phyloP scores from a whole-genome alignment of 192 early-diverging fungal genomes.

The Coemansia sp. region DNA sequence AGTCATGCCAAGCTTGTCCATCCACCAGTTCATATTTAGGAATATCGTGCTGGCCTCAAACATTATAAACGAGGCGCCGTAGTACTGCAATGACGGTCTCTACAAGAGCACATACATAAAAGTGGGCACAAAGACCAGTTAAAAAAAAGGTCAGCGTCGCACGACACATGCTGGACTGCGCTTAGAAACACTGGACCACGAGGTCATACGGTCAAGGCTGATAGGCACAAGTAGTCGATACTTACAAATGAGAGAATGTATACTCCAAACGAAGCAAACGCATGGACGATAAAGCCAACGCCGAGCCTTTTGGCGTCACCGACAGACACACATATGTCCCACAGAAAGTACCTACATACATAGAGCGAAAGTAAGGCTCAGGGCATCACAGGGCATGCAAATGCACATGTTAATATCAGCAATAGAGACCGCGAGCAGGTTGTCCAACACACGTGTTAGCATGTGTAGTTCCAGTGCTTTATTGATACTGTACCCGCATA shows the following conservation, averaged over 20 bases:
- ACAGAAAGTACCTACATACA: constrained; percentile 79
- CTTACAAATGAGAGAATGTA: constrained; percentile 63
- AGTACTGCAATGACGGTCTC: constrained; percentile 84
- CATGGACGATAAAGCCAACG: constrained; percentile 82
- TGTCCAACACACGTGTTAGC: constrained; percentile 10
- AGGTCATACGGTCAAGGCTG: not conserved
- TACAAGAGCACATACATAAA: constrained; percentile 20
- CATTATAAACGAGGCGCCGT: constrained; percentile 84
- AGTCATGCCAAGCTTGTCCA: constrained; percentile 86
- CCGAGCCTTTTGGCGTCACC: constrained; percentile 69
- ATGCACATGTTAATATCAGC: not conserved
- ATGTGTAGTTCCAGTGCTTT: not conserved
- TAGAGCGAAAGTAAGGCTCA: not conserved
- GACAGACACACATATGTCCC: constrained; percentile 77
- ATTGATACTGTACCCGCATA: constrained; percentile 67
- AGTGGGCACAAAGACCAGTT: not conserved
- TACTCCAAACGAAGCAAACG: constrained; percentile 70
- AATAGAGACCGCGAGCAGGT: not conserved
- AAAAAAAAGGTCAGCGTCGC: not conserved
- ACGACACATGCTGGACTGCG: not conserved
- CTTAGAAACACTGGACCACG: not conserved
- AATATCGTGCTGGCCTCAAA: constrained; percentile 91
- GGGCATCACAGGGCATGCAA: not conserved
- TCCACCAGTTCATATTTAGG: constrained; percentile 86
- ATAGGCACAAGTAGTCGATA: constrained; percentile 20